Evolutionary conservation across 768 basidiomycete genomes (phyloP).

Genomic region (Nidularia pulvinata): DNA sequence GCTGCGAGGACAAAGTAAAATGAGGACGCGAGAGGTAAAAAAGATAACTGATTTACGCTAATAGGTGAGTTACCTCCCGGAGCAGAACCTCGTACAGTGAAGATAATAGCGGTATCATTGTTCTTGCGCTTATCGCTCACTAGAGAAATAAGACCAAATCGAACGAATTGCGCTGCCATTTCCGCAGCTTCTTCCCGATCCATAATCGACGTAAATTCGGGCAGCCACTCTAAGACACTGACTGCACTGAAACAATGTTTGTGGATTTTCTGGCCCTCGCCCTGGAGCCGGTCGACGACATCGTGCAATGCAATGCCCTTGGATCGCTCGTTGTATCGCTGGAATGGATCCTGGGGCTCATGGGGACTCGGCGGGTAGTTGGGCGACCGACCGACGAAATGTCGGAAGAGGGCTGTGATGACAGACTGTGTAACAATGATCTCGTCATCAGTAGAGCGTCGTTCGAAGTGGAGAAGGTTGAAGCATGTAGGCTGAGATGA

Average conservation of each 20-base stretch:
- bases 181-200: conserved; percentile 97
- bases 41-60: conserved; percentile 45
- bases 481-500: conserved; percentile 93
- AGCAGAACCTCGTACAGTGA: conserved; percentile 84
- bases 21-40: conserved; percentile 4
- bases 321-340: conserved; percentile 78
- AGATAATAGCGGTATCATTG: conserved; percentile 88
- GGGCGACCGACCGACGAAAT: conserved; percentile 88
- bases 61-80: conserved; percentile 76
- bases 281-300: conserved; percentile 59
- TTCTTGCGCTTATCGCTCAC: conserved; percentile 92
- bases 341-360: conserved; percentile 57
- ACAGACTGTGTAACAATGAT: conserved; percentile 97
- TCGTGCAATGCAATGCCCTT: conserved; percentile 75
- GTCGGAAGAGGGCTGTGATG: conserved; percentile 92
- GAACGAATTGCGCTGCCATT: conserved; percentile 97
- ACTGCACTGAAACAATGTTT: conserved; percentile 86
- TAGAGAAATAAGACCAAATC: conserved; percentile 87
- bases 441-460: conserved; percentile 92
- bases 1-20: conserved; percentile 39
- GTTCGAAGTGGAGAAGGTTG: conserved; percentile 96
- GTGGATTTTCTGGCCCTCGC: conserved; percentile 47
- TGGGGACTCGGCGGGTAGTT: conserved; percentile 64
- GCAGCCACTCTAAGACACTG: conserved; percentile 92
- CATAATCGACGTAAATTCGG: conserved; percentile 95